These are phyloP conservation scores for Russula compacta DNA, from an alignment of 768 basidiomycete genomes.

Conservation along the genomic window DNA sequence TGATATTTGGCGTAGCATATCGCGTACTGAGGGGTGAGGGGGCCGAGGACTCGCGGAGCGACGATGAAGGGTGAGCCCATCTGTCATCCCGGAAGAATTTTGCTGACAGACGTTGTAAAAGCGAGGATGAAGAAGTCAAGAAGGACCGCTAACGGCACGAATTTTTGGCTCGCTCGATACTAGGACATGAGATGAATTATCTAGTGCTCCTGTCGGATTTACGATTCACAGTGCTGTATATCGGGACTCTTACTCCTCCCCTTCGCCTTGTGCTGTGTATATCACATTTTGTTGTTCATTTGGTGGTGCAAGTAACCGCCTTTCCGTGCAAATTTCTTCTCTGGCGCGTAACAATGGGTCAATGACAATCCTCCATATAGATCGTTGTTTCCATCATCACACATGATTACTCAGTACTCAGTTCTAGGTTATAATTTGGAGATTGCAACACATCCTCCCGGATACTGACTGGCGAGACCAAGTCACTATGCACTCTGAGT, in stretches of 20 bases:
- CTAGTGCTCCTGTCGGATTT: constrained; percentile 1
- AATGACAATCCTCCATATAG: neutral
- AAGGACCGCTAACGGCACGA: constrained; percentile 26
- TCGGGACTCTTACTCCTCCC: neutral
- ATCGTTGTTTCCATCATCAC: too few species aligned
- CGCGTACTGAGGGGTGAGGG: constrained; percentile 64
- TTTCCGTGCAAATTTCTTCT: neutral
- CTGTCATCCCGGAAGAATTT: neutral
- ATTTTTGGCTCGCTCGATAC: neutral
- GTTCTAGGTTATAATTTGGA: too few species aligned
- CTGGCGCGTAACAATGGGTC: neutral
- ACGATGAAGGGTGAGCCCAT: constrained; percentile 58
- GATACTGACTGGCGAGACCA: too few species aligned
- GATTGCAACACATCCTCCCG: too few species aligned
- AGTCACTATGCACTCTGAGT: too few species aligned
- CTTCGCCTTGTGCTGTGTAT: neutral
- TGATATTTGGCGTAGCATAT: constrained; percentile 80
- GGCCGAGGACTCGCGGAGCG: constrained; percentile 80
- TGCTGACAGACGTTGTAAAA: constrained; percentile 9
- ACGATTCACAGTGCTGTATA: constrained; percentile 5
- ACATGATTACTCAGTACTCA: too few species aligned
- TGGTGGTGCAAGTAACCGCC: neutral
- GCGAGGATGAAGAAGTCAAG: constrained; percentile 24
- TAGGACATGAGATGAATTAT: neutral
- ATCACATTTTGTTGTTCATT: neutral